phyloP scores from a whole-genome alignment of 768 basidiomycete genomes.

The Saitozyma sp. region DNA sequence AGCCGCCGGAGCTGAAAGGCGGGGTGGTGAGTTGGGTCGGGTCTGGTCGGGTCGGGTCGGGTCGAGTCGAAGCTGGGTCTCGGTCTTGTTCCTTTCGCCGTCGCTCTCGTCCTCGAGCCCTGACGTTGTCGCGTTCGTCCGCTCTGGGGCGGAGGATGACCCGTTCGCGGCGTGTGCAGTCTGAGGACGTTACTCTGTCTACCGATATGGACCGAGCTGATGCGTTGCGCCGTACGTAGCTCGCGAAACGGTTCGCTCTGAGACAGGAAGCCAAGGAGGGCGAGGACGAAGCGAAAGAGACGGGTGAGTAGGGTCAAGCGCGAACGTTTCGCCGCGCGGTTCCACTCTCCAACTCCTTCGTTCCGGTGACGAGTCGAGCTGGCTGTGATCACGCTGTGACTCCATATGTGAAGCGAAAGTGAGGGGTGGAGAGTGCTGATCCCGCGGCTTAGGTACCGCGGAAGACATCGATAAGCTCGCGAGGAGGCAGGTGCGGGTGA shows the following conservation, averaged over 20 bases:
- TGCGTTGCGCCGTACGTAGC: conserved; percentile 55
- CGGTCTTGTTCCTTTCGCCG: background rate
- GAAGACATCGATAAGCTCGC: conserved; percentile 91
- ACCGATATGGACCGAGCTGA: background rate
- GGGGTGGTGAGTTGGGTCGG: conserved; percentile 72
- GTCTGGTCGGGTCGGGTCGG: too few relatives aligned
- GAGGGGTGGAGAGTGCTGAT: background rate
- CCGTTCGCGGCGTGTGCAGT: background rate
- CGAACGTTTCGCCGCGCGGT: too few relatives aligned
- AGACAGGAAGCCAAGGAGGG: conserved; percentile 92
- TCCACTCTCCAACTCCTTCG: too few relatives aligned
- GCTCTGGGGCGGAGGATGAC: too few relatives aligned
- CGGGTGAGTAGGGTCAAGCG: conserved; percentile 56
- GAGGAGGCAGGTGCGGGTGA: conserved; percentile 89
- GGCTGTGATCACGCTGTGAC: too few relatives aligned
- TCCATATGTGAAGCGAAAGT: background rate
- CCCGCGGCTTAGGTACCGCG: conserved; percentile 62
- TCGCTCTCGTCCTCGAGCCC: too few relatives aligned
- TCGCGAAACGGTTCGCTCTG: conserved; percentile 91
- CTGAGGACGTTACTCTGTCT: background rate
- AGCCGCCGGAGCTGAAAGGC: conserved; percentile 94
- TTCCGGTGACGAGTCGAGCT: too few relatives aligned
- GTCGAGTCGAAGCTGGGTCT: background rate
- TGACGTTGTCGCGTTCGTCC: background rate
- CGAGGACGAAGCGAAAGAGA: conserved; percentile 94